A percentile compares a stretch with the other conserved stretches of the same genome.
These are phyloP conservation scores for Zygoascus flipseniorum DNA, from an alignment of 805 yeast genomes.

Conservation along the genomic window DNA sequence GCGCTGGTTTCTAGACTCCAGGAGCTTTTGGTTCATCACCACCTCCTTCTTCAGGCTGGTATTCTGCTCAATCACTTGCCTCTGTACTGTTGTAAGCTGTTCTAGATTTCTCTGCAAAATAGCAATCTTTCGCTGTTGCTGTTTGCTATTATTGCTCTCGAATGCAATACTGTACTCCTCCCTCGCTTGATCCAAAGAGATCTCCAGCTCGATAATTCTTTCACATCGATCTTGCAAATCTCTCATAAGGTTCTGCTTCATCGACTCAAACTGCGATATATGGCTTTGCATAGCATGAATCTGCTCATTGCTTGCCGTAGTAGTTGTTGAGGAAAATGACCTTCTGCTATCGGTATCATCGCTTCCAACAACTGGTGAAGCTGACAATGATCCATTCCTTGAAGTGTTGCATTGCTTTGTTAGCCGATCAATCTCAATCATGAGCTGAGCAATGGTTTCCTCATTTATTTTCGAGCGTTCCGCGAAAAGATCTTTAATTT, in stretches of 20 bases:
- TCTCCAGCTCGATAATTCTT: slow-evolving; percentile 35
- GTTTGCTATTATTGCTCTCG: slow-evolving; percentile 18
- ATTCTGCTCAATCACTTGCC: slow-evolving; percentile 57
- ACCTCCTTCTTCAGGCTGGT: slow-evolving; percentile 48
- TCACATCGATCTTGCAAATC: slow-evolving; percentile 26
- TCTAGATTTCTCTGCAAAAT: slow-evolving; percentile 51
- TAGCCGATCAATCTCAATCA: slow-evolving; percentile 8
- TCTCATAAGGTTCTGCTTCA: slow-evolving; percentile 47
- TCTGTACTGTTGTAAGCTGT: slow-evolving; percentile 48
- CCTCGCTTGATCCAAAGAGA: slow-evolving; percentile 34
- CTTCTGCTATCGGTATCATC: background rate
- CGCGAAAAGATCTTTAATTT: slow-evolving; percentile 1
- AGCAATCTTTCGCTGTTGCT: slow-evolving; percentile 39
- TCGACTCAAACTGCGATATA: slow-evolving; percentile 20
- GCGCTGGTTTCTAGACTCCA: slow-evolving; percentile 48
- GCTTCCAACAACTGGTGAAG: slow-evolving; percentile 1
- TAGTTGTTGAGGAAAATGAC: background rate
- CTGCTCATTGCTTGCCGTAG: background rate
- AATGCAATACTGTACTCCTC: slow-evolving; percentile 27
- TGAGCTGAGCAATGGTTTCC: slow-evolving; percentile 8
- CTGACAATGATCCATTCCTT: background rate
- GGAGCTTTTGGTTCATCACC: slow-evolving; percentile 44
- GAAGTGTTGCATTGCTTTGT: background rate
- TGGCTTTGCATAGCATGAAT: slow-evolving; percentile 7
- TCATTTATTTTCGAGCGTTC: slow-evolving; percentile 6